These are phyloP conservation scores for Solanum bulbocastanum DNA, from an alignment of 257 asterid species.

Conservation along the genomic window DNA sequence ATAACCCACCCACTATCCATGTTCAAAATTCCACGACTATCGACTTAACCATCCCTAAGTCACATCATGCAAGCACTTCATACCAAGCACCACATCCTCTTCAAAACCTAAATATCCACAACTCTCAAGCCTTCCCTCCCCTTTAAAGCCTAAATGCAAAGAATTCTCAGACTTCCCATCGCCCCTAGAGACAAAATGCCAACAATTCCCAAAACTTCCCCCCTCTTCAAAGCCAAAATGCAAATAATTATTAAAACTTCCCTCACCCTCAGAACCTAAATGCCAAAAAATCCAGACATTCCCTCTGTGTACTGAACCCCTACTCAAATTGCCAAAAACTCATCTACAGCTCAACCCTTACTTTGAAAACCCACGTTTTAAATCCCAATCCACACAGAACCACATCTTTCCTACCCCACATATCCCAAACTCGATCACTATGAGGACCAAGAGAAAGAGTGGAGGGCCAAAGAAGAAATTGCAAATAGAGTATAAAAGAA, in stretches of 20 bases:
- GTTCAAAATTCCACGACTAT: background rate
- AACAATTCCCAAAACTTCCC: too few species aligned
- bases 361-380: background rate
- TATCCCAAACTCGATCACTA: background rate
- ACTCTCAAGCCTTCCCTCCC: background rate
- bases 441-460: background rate
- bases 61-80: background rate
- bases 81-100: background rate
- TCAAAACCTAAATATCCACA: background rate
- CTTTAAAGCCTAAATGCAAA: background rate
- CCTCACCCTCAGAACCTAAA: background rate
- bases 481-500: background rate
- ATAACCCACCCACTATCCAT: background rate
- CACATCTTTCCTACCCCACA: background rate
- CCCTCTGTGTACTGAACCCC: background rate
- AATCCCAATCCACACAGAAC: background rate
- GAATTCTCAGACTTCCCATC: background rate
- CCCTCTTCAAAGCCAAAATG: background rate
- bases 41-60: background rate
- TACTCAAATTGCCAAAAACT: background rate
- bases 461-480: background rate
- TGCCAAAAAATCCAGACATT: too few species aligned
- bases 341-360: background rate
- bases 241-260: background rate
- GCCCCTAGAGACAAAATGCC: background rate